Evolutionary conservation across 306 rosid genomes (phyloP), one percentile per base, ranked within the genome.

Genomic region (Vigna mungo): DNA sequence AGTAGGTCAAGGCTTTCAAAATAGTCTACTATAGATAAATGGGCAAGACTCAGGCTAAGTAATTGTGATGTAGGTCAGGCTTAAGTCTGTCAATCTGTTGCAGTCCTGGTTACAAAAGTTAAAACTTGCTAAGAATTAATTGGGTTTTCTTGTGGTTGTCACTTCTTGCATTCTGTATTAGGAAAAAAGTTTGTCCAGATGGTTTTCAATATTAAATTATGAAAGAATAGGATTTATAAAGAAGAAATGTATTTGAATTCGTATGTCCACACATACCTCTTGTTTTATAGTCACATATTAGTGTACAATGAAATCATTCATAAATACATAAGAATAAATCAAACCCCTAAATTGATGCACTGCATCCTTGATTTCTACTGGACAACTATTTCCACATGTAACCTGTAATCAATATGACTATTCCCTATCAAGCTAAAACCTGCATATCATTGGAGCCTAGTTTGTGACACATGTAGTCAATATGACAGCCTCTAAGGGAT

Each of bases 121-220:
- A 8, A 47, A 76, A 56, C 10, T 39, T 64, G 56, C 72, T 60
- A 39, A 63, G 51, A 6, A 7, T 47, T 30, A 59, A 56, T 55
- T 65, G 21, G 71, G 15, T 72, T 20, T 68, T 67, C 52, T 68
- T 18, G 12, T 27, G 37, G 17, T 47, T 66, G 20, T 64, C 67
- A 78, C 52, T 67, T 56, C 18, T 76, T 39, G 54, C 25, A 62
- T 13, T 4, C 58, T 43, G 47, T 41, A 37, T 76, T 41, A 13
- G 6, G 11, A 43, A 34, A 36, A 34, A 20, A 37, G 0, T 6
- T n/a, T 58, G 21, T 60, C 21, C 37, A 2, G 14, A 51, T 25
- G 25, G 8, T 6, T 47, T 71, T 61, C 34, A 49, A 78, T n/a
- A 23, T 56, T 56, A 56, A 23, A 32, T 48, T n/a, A 27, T 6